Base-by-base conservation (phyloP, 2,329 filamentous ascomycete species). In the Claviceps sp. region DNA sequence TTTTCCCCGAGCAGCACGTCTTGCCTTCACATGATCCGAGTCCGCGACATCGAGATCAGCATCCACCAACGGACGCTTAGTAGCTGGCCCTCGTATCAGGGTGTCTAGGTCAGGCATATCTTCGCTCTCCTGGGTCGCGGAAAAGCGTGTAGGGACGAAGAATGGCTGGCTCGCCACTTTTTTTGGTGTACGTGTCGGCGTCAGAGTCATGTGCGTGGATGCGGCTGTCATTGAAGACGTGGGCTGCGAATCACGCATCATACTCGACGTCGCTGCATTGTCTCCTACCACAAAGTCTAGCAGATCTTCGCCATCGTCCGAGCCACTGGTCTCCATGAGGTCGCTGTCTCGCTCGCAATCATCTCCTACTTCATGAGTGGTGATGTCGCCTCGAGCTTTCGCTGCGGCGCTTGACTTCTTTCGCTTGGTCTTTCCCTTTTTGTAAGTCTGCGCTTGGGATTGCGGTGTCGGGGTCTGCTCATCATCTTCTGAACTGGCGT, bases 221-320 rank as follows among this genome's bases (percentile, higher is more conserved):
- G 55, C 22, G 20, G 42, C 52, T 14, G 58, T 57, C 2, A 56
- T 56, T 9, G 63, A 56, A 30, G 63, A 61, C n/a, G 65, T 62
- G 14, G 60, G 60, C 34, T 57, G 56, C 5, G 62, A 65, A 14
- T 65, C 61, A 34, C 55, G 61, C 57, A 64, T 63, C 57, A 64
- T 63, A 56, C 70, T 71, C 1, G 70, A 72, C 0, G 61, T 60
- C 4, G 65, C 54, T 38, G 63, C 61, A 54, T 81, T 64, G 64
- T 81, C 64, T 56, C 70, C 63, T 60, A 82, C 70, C 59, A 87
- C 61, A 65, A 87, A 76, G 67, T 80, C 69, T 58, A 78, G 52
- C 14, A 80, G 62, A 56, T 79, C 76, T 45, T 65, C 68, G 13
- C 72, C 73, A 53, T 69, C 67, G 53, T 77, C 75, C 0, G 72